Conservation (phyloP, 2,329 filamentous ascomycete genomes). For the Monosporascus sp. region DNA sequence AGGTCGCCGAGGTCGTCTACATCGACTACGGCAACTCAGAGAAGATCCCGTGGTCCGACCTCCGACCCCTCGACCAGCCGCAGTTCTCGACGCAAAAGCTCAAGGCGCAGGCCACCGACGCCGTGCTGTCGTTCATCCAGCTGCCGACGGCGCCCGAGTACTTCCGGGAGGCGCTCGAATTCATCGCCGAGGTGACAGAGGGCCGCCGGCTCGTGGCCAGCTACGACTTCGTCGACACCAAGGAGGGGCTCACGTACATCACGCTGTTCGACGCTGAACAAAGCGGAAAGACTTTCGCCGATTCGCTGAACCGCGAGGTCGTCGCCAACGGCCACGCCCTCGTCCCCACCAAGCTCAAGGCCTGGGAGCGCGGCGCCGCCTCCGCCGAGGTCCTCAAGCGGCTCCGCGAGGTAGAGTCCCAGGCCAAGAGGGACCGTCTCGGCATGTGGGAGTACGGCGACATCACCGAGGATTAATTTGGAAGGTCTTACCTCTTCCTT, state of each 20-base stretch:
- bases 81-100: conserved; percentile 80
- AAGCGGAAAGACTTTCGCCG: conserved; percentile 54
- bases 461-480: conserved; percentile 75
- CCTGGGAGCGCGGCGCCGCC: conserved; percentile 73
- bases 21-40: conserved; percentile 97
- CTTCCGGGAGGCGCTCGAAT: conserved; percentile 71
- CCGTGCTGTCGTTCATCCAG: conserved; percentile 82
- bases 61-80: conserved; percentile 73
- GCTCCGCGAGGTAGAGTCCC: conserved; percentile 67
- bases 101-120: conserved; percentile 81
- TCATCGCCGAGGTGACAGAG: conserved; percentile 70
- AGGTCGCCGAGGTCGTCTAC: conserved; percentile 87
- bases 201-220: conserved; percentile 79
- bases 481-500: background rate
- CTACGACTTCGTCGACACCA: conserved; percentile 75
- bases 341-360: conserved; percentile 86
- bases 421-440: conserved; percentile 73
- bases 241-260: conserved; percentile 78
- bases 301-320: conserved; percentile 87
- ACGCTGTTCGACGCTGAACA: conserved; percentile 79
- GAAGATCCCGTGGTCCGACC: conserved; percentile 74
- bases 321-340: conserved; percentile 80
- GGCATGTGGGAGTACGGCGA: conserved; percentile 99
- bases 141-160: conserved; percentile 81
- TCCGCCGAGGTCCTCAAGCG: conserved; percentile 67